Conservation (phyloP, 2,329 filamentous ascomycete genomes). For the Sporothrix mexicana region DNA sequence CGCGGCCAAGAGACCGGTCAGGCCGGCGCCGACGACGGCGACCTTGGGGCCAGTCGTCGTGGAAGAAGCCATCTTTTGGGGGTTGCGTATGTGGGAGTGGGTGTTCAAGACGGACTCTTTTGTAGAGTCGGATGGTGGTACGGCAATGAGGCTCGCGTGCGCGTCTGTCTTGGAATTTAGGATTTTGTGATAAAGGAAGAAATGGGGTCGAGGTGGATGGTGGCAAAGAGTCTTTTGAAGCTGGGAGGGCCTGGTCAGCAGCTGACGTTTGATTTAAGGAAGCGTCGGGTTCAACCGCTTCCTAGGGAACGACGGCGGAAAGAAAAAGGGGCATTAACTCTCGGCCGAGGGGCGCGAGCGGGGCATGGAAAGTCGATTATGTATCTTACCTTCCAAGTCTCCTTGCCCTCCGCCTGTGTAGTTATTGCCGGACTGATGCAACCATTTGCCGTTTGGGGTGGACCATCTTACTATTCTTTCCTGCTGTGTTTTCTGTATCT, state of each 20-base stretch:
- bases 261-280: slow-evolving; percentile 16
- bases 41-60: slow-evolving; percentile 38
- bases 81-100: neutral
- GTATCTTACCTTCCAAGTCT: neutral
- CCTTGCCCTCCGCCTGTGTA: neutral
- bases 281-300: slow-evolving; percentile 17
- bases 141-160: neutral
- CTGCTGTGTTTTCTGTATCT: neutral
- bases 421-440: slow-evolving; percentile 9
- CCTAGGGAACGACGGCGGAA: slow-evolving; percentile 14
- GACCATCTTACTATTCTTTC: neutral
- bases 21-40: slow-evolving; percentile 48
- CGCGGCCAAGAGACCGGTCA: slow-evolving; percentile 47
- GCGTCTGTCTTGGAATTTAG: neutral
- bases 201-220: neutral
- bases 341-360: slow-evolving; percentile 9
- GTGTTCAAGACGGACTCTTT: neutral
- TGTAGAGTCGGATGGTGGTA: neutral
- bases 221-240: neutral
- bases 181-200: neutral
- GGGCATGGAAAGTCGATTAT: neutral
- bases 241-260: slow-evolving; percentile 6
- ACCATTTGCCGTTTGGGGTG: neutral
- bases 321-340: neutral
- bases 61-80: neutral